Conservation (phyloP, 2,329 filamentous ascomycete species). For the Davidsoniella neocaledoniae region DNA sequence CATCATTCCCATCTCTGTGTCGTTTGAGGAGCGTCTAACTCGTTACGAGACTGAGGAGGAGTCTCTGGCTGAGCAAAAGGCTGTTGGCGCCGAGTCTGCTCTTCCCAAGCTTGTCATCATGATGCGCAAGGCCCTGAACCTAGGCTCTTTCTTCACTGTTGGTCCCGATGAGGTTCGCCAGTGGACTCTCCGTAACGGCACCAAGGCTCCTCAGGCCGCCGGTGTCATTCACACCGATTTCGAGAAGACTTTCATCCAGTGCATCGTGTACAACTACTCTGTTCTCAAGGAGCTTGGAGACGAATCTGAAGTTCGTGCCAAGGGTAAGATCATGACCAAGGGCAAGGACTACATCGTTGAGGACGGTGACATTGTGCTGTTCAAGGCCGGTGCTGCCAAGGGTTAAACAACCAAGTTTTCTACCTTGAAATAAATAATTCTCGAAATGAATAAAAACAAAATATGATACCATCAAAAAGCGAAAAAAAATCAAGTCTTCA, state of each 20-base stretch:
- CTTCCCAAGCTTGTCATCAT: constrained; percentile 81
- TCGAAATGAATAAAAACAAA: constrained; percentile 9
- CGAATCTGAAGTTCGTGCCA: constrained; percentile 74
- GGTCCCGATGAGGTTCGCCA: constrained; percentile 92
- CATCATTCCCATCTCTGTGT: constrained; percentile 83
- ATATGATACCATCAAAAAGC: constrained; percentile 3
- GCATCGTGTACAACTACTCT: constrained; percentile 78
- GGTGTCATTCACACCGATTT: constrained; percentile 98
- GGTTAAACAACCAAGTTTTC: constrained; percentile 24
- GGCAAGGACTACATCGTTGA: constrained; percentile 91
- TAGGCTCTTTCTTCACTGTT: constrained; percentile 94
- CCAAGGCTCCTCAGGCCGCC: constrained; percentile 92
- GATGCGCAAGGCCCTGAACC: constrained; percentile 82
- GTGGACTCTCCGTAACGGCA: constrained; percentile 93
- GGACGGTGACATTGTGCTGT: constrained; percentile 67
- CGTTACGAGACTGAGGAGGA: constrained; percentile 62
- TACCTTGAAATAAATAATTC: not conserved
- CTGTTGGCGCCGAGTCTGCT: constrained; percentile 67
- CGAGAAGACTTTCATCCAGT: constrained; percentile 99
- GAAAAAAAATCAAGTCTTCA: not conserved
- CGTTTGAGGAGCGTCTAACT: constrained; percentile 81
- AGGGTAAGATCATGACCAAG: constrained; percentile 96
- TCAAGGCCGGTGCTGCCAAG: constrained; percentile 81
- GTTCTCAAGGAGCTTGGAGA: constrained; percentile 73
- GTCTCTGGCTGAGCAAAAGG: constrained; percentile 75